Percentiles rank a stretch among this genome's conserved stretches.
Conservation (phyloP, 2,329 filamentous ascomycete genomes). For the Neonectria magnoliae region DNA sequence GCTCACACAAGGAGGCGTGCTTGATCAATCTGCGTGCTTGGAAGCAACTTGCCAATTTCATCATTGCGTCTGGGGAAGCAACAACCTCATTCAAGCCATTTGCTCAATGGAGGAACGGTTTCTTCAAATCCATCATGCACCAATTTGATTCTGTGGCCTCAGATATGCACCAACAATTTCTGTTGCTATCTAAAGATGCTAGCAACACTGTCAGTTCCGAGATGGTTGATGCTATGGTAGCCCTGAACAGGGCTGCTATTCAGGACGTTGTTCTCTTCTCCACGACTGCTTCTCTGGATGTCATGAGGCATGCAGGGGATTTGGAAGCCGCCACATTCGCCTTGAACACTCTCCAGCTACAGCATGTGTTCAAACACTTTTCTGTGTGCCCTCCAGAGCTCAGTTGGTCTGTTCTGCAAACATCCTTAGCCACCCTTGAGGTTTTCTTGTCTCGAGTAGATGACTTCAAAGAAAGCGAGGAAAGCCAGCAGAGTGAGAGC, state of each 20-base stretch:
- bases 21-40: slow-evolving; percentile 71
- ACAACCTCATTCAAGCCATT: slow-evolving; percentile 61
- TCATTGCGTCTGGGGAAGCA: slow-evolving; percentile 58
- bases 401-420: slow-evolving; percentile 59
- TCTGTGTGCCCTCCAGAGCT: slow-evolving; percentile 54
- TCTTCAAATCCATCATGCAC: slow-evolving; percentile 66
- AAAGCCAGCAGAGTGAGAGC: slow-evolving; percentile 51
- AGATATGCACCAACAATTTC: slow-evolving; percentile 66
- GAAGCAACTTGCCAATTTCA: slow-evolving; percentile 69
- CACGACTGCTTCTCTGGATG: slow-evolving; percentile 60
- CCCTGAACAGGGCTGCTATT: slow-evolving; percentile 62
- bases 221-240: slow-evolving; percentile 60
- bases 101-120: slow-evolving; percentile 61
- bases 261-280: slow-evolving; percentile 64
- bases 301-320: slow-evolving; percentile 57
- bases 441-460: slow-evolving; percentile 58
- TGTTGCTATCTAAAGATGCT: slow-evolving; percentile 58
- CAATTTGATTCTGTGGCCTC: slow-evolving; percentile 66
- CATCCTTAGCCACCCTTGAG: slow-evolving; percentile 58
- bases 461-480: slow-evolving; percentile 51
- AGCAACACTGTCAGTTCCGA: slow-evolving; percentile 55
- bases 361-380: slow-evolving; percentile 62
- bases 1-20: slow-evolving; percentile 73
- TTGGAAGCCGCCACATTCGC: slow-evolving; percentile 60
- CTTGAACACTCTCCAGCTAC: slow-evolving; percentile 61